Conservation (phyloP, 441 rosid genomes). For the Croton setiger region DNA sequence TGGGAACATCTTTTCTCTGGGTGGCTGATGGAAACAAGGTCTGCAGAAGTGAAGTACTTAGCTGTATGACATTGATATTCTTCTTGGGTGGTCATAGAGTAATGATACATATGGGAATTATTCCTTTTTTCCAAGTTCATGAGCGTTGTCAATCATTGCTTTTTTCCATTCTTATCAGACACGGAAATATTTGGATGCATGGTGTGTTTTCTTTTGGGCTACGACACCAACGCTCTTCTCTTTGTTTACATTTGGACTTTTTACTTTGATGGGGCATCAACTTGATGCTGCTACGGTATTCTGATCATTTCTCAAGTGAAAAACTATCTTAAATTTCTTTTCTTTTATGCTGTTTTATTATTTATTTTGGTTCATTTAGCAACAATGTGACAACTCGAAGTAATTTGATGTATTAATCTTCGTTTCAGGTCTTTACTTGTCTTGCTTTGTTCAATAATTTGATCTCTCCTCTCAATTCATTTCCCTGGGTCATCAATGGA, state of each 20-base stretch:
- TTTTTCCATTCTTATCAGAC: slow-evolving; percentile 48
- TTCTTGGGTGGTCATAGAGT: slow-evolving; percentile 10
- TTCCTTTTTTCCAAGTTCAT: slow-evolving; percentile 13
- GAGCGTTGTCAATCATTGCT: slow-evolving; percentile 17
- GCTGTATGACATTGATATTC: slow-evolving; percentile 47
- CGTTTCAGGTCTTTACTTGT: slow-evolving; percentile 88
- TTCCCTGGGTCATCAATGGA: slow-evolving; percentile 98
- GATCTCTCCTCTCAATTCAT: slow-evolving; percentile 93
- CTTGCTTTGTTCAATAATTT: slow-evolving; percentile 83
- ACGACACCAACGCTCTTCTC: slow-evolving; percentile 95
- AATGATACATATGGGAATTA: neutral
- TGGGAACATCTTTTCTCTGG: slow-evolving; percentile 88
- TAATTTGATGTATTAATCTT: slow-evolving; percentile 24
- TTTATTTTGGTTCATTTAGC: neutral
- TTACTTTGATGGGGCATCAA: slow-evolving; percentile 82
- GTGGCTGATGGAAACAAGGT: slow-evolving; percentile 80
- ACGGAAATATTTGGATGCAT: slow-evolving; percentile 92
- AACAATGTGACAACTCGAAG: neutral
- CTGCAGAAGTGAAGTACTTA: slow-evolving; percentile 78
- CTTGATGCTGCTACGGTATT: slow-evolving; percentile 95
- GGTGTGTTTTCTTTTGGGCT: slow-evolving; percentile 99
- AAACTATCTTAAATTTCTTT: slow-evolving; percentile 2
- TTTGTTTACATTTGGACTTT: slow-evolving; percentile 83
- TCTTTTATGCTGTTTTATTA: neutral
- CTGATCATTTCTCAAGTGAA: slow-evolving; percentile 11